Evolutionary conservation across 768 basidiomycete species (phyloP).

Genomic region (Suillus sp.): DNA sequence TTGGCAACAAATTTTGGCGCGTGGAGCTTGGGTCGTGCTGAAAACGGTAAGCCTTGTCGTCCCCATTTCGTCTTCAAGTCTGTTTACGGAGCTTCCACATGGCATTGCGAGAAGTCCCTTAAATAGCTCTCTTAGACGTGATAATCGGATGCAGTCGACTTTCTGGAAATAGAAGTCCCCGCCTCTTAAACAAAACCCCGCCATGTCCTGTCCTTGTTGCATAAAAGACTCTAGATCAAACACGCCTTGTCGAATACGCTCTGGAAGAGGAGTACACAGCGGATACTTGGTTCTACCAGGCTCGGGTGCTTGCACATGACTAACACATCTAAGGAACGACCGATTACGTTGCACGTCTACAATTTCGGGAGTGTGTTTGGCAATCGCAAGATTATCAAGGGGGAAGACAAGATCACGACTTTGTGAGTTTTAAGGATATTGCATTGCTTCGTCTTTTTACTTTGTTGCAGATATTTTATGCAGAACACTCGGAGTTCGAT

Average conservation of each 20-base stretch:
- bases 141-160: conserved; percentile 3
- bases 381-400: conserved; percentile 28
- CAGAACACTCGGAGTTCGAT: conserved; percentile 21
- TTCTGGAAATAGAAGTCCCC: conserved; percentile 2
- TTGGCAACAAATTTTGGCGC: background rate
- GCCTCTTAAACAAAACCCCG: background rate
- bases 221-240: conserved; percentile 9
- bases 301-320: conserved; percentile 8
- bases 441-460: background rate
- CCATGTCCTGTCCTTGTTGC: conserved; percentile 10
- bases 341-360: conserved; percentile 29
- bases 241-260: background rate
- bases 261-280: background rate
- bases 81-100: conserved; percentile 1
- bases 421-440: conserved; percentile 19
- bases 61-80: background rate
- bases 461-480: conserved; percentile 27
- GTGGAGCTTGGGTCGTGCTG: background rate
- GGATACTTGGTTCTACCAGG: conserved; percentile 2
- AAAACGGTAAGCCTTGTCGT: conserved; percentile 2
- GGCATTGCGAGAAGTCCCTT: background rate
- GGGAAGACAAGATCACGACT: conserved; percentile 25
- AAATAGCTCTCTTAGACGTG: conserved; percentile 5
- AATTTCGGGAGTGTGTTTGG: conserved; percentile 27
- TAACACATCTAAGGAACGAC: conserved; percentile 6